Percentiles rank a stretch among this genome's conserved stretches.
Conservation (phyloP, 2,329 filamentous ascomycete genomes). For the Talaromyces sp. region DNA sequence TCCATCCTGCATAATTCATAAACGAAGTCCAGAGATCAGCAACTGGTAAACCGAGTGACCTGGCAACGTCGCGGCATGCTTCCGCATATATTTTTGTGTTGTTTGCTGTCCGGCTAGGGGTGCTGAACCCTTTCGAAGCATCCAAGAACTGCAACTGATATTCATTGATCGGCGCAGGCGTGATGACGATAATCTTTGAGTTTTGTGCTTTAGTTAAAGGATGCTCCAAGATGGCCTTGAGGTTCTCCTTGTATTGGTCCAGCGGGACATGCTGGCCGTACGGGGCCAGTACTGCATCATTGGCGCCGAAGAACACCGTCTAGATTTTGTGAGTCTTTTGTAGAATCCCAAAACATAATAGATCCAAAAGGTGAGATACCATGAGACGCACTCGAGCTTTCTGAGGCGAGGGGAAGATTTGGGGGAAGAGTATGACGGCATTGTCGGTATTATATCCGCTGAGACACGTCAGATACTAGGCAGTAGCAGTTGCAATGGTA, state of each 20-base stretch:
- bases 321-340: constrained; percentile 28
- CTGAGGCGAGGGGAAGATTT: constrained; percentile 65
- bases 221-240: constrained; percentile 67
- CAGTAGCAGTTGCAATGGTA: neutral
- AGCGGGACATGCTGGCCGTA: constrained; percentile 73
- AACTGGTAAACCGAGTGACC: constrained; percentile 53
- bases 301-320: constrained; percentile 81
- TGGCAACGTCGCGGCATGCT: constrained; percentile 60
- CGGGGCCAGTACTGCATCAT: constrained; percentile 71
- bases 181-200: constrained; percentile 68
- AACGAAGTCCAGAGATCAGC: constrained; percentile 77
- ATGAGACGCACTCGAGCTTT: constrained; percentile 43
- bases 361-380: constrained; percentile 11
- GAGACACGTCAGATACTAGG: constrained; percentile 1
- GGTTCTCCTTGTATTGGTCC: constrained; percentile 67
- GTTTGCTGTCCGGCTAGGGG: constrained; percentile 53
- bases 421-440: constrained; percentile 62
- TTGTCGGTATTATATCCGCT: constrained; percentile 79
- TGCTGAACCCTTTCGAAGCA: constrained; percentile 43
- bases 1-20: constrained; percentile 60
- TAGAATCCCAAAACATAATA: neutral
- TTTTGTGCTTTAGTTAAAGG: constrained; percentile 63
- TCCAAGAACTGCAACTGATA: constrained; percentile 55
- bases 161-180: constrained; percentile 79
- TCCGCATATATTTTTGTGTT: constrained; percentile 60